Percentiles rank a stretch among this genome's conserved stretches.
Evolutionary conservation across 805 yeast genomes (phyloP).

Genomic region (Wickerhamiella kurtzmanii): DNA sequence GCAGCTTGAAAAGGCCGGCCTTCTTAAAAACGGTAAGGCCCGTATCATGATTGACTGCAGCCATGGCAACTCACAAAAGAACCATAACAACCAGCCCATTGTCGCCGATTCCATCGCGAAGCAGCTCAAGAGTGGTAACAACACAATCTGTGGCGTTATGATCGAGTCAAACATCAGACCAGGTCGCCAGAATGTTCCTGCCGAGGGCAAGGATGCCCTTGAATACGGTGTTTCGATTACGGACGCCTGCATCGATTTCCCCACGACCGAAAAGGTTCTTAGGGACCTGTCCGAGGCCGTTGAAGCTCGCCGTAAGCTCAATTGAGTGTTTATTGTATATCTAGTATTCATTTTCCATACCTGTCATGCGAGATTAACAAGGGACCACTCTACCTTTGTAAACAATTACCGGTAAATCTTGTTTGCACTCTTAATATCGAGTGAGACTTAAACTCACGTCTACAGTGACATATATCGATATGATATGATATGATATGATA

Average conservation of each 20-base stretch:
- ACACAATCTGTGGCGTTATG: slow-evolving; percentile 82
- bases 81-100: slow-evolving; percentile 84
- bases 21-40: slow-evolving; percentile 26
- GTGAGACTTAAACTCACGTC: too few relatives aligned
- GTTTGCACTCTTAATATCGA: too few relatives aligned
- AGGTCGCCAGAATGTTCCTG: slow-evolving; percentile 85
- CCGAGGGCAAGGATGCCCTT: slow-evolving; percentile 42
- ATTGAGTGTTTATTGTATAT: too few relatives aligned
- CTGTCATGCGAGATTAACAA: too few relatives aligned
- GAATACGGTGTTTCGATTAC: slow-evolving; percentile 91
- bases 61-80: slow-evolving; percentile 87
- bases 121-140: slow-evolving; percentile 66
- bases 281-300: slow-evolving; percentile 67
- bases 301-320: slow-evolving; percentile 67
- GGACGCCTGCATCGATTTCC: slow-evolving; percentile 96
- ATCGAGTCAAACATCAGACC: slow-evolving; percentile 84
- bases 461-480: too few relatives aligned
- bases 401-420: too few relatives aligned
- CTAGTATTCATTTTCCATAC: too few relatives aligned
- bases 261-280: slow-evolving; percentile 61
- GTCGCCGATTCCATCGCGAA: slow-evolving; percentile 68
- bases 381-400: too few relatives aligned
- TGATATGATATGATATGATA: too few relatives aligned
- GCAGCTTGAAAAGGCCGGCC: slow-evolving; percentile 35
- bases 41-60: slow-evolving; percentile 95